Evolutionary conservation across 176 grass and related monocot genomes (phyloP), one percentile per base, ranked within the genome.

Genomic region (Cenchrus purpureus): DNA sequence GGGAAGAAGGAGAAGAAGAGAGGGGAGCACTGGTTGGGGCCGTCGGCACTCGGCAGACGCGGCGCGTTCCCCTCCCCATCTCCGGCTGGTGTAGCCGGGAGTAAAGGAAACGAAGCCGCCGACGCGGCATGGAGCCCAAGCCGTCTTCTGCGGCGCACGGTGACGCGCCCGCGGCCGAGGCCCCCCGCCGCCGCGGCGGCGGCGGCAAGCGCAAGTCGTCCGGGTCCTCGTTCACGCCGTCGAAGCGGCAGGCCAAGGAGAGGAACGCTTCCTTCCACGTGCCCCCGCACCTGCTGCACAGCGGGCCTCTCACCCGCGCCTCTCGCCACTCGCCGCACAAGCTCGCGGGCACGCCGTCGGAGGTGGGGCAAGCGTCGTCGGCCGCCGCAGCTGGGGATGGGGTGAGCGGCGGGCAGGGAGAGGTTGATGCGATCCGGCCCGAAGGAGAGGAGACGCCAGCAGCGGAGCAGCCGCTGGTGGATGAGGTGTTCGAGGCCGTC

Each of bases 221-320:
- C 0, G 90, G 86, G 31, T 85, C 97, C 12, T 87, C 90, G 32
- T 63, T 86, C 68, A 82, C 88, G 17, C 88, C 92, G 66, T 94
- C 95, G 73, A 99, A 99, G 90, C 84, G 97, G 83, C 93, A 93
- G 40, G 90, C 90, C 82, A 99, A 96, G 94, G 97, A 99, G 84
- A 82, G 97, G 64, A 96, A 92, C 90, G 22, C 90, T 67, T 6
- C 92, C 81, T 88, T 83, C 71, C 82, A 92, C 76, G 77, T 88
- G 73, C 85, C 86, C 31, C 83, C 86, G 31, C 87, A 92, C 82
- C 81, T 93, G 74, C 82, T 89, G n/a, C 91, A 99, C 84, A 94
- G 90, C 77, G 97, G 97, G 16, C 97, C 97, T 48, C 89, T 91
- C 64, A 99, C 97, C 71, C 91, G 97, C 62, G 97, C 97, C 49